phyloP scores from a whole-genome alignment of 331 rosid genomes.

The Telfairia occidentalis region DNA sequence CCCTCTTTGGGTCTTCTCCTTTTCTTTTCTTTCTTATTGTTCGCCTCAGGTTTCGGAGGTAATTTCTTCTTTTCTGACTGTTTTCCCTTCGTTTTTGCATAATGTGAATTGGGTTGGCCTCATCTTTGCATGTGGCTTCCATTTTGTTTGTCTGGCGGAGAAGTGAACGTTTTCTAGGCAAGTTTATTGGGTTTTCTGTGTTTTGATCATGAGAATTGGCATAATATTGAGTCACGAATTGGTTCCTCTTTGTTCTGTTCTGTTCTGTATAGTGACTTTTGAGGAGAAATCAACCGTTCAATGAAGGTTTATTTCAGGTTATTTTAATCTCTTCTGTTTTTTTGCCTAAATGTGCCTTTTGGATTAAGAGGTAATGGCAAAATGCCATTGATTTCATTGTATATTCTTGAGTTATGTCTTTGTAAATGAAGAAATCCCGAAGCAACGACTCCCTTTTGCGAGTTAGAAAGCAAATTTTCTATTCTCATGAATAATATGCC shows the following conservation, averaged over 20 bases:
- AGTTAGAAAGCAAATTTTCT: neutral
- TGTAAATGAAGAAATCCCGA: neutral
- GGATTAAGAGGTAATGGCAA: neutral
- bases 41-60: neutral
- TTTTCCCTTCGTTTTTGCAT: neutral
- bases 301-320: neutral
- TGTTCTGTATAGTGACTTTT: neutral
- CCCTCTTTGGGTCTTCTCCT: neutral
- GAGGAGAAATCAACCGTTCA: neutral
- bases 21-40: neutral
- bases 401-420: neutral
- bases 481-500: neutral
- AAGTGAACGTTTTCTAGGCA: neutral
- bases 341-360: neutral
- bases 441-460: neutral
- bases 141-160: neutral
- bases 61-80: neutral
- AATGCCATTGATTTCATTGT: neutral
- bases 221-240: neutral
- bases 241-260: neutral
- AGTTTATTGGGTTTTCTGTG: constrained; percentile 2
- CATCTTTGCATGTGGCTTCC: neutral
- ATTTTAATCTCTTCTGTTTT: neutral
- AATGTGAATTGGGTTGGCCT: neutral
- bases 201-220: neutral